A percentile compares a stretch with the other conserved stretches of the same genome.
Evolutionary conservation across 2,329 filamentous ascomycete genomes (phyloP).

Genomic region (Mycosphaerella arachidis): DNA sequence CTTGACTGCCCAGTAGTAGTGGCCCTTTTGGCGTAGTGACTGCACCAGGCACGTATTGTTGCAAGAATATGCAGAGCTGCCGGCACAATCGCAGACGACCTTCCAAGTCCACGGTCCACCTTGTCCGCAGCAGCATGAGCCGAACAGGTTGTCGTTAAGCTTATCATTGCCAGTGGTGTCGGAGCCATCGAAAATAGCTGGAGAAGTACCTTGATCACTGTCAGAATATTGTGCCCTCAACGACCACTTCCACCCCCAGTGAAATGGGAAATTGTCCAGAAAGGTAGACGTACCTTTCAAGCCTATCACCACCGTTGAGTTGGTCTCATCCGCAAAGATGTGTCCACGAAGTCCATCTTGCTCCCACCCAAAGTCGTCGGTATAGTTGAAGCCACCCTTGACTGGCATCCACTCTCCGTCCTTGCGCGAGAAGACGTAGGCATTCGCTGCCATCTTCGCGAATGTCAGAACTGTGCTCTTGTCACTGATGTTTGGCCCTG

Average conservation of each 20-base stretch:
- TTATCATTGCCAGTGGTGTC: slow-evolving; percentile 97
- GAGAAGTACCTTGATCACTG: slow-evolving; percentile 32
- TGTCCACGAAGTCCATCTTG: slow-evolving; percentile 84
- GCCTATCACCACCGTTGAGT: slow-evolving; percentile 84
- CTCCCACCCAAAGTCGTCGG: slow-evolving; percentile 89
- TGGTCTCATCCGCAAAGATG: slow-evolving; percentile 80
- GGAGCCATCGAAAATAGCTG: slow-evolving; percentile 91
- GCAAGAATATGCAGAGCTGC: slow-evolving; percentile 72
- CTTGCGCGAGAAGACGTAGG: slow-evolving; percentile 71
- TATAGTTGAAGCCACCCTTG: slow-evolving; percentile 74
- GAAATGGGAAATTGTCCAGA: slow-evolving; percentile 7
- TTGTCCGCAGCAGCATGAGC: slow-evolving; percentile 95
- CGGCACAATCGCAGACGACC: slow-evolving; percentile 89
- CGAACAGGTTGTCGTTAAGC: slow-evolving; percentile 94
- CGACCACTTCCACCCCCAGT: not conserved
- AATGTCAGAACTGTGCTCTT: slow-evolving; percentile 78
- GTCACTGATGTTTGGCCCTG: slow-evolving; percentile 77
- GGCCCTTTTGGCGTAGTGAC: slow-evolving; percentile 73
- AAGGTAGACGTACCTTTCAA: slow-evolving; percentile 62
- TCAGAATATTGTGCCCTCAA: slow-evolving; percentile 1
- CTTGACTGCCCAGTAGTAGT: slow-evolving; percentile 84
- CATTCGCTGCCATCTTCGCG: slow-evolving; percentile 83
- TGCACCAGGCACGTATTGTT: slow-evolving; percentile 83
- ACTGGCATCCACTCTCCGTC: slow-evolving; percentile 80
- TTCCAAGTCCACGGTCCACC: slow-evolving; percentile 87